A percentile compares a stretch with the other conserved stretches of the same genome.
phyloP scores from a whole-genome alignment of 495 filamentous ascomycete species.

The Daldinia grandis region DNA sequence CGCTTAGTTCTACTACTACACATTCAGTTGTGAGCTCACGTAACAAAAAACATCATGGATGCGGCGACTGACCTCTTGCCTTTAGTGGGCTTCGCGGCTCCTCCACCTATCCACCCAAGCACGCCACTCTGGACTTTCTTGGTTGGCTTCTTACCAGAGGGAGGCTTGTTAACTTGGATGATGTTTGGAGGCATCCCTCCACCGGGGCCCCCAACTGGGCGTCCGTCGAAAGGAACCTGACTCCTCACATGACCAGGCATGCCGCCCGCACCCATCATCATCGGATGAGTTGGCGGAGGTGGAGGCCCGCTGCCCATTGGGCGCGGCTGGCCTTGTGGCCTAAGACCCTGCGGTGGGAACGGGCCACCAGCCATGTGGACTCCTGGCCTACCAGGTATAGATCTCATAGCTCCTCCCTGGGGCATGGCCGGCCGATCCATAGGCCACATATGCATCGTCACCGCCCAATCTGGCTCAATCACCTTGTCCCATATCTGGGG shows the following conservation, averaged over 20 bases:
- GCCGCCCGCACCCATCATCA: constrained; percentile 11
- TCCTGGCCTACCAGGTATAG: constrained; percentile 8
- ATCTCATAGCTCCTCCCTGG: constrained; percentile 17
- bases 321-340: background rate
- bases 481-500: constrained; percentile 88
- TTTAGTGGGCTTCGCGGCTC: constrained; percentile 40
- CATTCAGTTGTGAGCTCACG: constrained; percentile 24
- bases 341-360: constrained; percentile 5
- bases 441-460: constrained; percentile 98
- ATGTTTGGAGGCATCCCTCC: constrained; percentile 1
- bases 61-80: constrained; percentile 37
- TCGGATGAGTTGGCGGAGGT: constrained; percentile 24
- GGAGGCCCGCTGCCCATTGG: constrained; percentile 1
- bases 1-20: constrained; percentile 18
- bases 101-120: constrained; percentile 52
- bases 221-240: background rate
- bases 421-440: constrained; percentile 57
- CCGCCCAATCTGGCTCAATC: constrained; percentile 84
- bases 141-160: constrained; percentile 35
- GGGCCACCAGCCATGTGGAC: constrained; percentile 6
- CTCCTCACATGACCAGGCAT: background rate
- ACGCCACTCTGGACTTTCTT: constrained; percentile 41
- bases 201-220: background rate
- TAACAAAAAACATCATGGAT: constrained; percentile 11
- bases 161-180: constrained; percentile 9